phyloP scores from a whole-genome alignment of 305 asterid species.

The Andrographis paniculata region DNA sequence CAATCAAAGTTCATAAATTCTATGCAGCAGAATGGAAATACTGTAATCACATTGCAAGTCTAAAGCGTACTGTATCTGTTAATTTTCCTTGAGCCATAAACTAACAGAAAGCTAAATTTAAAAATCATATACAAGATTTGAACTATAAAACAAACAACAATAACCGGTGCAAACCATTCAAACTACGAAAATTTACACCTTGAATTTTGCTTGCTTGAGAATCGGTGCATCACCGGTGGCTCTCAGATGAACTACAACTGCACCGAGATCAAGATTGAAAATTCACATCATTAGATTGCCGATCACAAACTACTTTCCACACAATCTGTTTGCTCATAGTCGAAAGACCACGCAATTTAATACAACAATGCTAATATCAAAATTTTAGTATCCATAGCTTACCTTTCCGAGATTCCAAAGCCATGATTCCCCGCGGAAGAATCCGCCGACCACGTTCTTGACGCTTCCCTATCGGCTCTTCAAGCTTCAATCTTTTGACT shows the following conservation, averaged over 20 bases:
- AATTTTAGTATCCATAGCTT: constrained; percentile 11
- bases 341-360: constrained; percentile 2
- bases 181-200: constrained; percentile 30
- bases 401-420: constrained; percentile 40
- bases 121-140: constrained; percentile 4
- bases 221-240: constrained; percentile 95
- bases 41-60: no score
- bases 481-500: constrained; percentile 6
- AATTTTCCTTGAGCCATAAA: neutral
- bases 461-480: neutral
- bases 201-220: constrained; percentile 85
- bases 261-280: constrained; percentile 16
- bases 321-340: neutral
- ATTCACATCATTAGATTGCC: constrained; percentile 7
- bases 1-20: no score
- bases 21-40: no score
- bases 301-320: neutral
- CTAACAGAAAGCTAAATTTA: neutral
- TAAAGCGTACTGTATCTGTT: no score
- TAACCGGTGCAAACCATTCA: neutral
- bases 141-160: neutral
- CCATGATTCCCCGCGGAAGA: constrained; percentile 17
- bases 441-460: neutral
- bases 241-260: constrained; percentile 86
- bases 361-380: neutral